These are phyloP conservation scores for Tetradesmus lagerheimii DNA, from an alignment of 139 green algal species.

Conservation along the genomic window DNA sequence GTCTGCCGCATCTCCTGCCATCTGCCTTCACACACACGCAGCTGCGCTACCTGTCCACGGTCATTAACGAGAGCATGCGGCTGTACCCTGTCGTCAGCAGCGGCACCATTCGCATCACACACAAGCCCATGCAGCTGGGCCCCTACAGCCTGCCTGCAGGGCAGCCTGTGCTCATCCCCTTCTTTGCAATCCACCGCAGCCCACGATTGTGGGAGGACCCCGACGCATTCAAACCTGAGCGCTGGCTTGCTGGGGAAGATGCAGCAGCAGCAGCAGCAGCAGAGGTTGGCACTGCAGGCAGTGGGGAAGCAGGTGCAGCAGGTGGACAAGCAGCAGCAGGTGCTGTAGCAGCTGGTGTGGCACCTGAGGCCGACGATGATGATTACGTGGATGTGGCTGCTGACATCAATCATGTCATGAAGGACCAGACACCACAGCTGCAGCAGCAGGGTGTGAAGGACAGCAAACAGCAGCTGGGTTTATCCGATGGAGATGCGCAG, in stretches of 20 bases:
- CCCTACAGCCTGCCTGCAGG: conserved; percentile 19
- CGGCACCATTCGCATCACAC: conserved; percentile 41
- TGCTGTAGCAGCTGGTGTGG: not conserved
- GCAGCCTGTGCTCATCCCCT: conserved; percentile 40
- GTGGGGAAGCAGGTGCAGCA: not conserved
- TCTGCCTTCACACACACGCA: not conserved
- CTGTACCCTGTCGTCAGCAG: conserved; percentile 51
- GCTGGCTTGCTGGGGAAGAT: conserved; percentile 36
- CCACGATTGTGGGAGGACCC: conserved; percentile 42
- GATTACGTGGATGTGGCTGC: conserved; percentile 25
- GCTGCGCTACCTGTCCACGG: conserved; percentile 44
- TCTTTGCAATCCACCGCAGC: conserved; percentile 48
- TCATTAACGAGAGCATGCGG: conserved; percentile 58
- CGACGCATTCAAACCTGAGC: conserved; percentile 46
- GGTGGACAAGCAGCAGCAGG: not conserved
- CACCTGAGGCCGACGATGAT: conserved; percentile 22
- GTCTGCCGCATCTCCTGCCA: not conserved
- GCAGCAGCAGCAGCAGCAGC: conserved; percentile 13
- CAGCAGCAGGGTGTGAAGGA: not conserved
- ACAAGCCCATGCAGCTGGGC: conserved; percentile 9
- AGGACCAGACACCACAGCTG: not conserved
- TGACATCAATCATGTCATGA: not conserved
- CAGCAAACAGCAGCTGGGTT: not conserved
- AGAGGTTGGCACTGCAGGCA: not conserved
- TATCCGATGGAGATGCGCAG: not conserved